Evolutionary conservation across 805 yeast genomes (phyloP), one percentile per base, ranked within the genome.

Genomic region (Saturnispora bothae): DNA sequence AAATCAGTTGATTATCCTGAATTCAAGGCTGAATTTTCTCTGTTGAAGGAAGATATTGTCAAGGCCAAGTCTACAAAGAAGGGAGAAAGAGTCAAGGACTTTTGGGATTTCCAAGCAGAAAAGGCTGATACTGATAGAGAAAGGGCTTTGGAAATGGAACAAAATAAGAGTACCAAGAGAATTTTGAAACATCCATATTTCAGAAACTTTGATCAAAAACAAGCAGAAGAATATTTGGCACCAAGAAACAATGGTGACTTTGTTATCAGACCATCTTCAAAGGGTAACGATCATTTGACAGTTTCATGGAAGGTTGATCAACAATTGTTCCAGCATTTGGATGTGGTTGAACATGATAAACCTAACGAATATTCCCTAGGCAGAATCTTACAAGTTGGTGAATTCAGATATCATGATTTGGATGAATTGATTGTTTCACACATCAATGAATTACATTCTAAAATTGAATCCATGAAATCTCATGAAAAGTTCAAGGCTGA

Each of bases 281-380:
- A 78, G 45, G 98, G 98, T 31, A 68, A 73, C 33, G 83, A 84
- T 45, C 96, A 78, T 58, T 68, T 92, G 48, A 86, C 95, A 3
- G 78, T 89, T 30, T 89, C 99, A 0, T 92, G 97, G 96, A 92
- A 92, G 57, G 88, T 92, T 33, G 92, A 83, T 43, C 89, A 83
- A 54, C 82, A 79, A 55, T 63, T 89, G 44, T 92, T 81, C 62
- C 97, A 92, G 57, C 97, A 92, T 56, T 65, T 92, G 46, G 92
- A 86, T 49, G 82, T 92, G 33, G 66, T 77, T 44, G 97, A 92
- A 59, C 69, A 71, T 33, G 77, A 70, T 33, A 76, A 76, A 51
- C 78, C 72, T 37, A 75, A 73, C 44, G 85, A 81, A 25, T 71
- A 60, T 43, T 69, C 75, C 0, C 53, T 80, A 30, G 85, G 85